Evolutionary conservation across 2,329 filamentous ascomycete genomes (phyloP).

Genomic region (Gliomastix tumulicola): DNA sequence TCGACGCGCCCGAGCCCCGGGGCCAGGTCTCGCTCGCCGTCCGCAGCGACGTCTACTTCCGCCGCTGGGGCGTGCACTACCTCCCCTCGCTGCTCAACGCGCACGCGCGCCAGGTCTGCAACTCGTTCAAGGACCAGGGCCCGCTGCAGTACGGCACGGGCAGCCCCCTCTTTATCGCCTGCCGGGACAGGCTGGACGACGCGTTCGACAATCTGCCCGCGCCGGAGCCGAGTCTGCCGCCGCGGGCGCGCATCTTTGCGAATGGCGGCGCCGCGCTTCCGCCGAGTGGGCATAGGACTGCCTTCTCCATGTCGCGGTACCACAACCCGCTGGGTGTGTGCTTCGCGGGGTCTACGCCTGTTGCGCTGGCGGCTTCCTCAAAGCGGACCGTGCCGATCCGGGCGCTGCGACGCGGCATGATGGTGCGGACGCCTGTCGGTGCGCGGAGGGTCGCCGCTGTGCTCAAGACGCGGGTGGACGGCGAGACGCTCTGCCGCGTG

Average conservation of each 20-base stretch:
- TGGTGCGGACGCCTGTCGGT: slow-evolving; percentile 43
- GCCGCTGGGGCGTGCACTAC: slow-evolving; percentile 51
- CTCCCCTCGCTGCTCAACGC: slow-evolving; percentile 49
- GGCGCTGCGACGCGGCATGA: slow-evolving; percentile 34
- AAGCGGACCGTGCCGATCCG: slow-evolving; percentile 30
- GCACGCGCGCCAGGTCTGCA: slow-evolving; percentile 50
- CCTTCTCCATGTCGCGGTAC: slow-evolving; percentile 34
- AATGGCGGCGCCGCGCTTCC: neutral
- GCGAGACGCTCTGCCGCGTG: slow-evolving; percentile 35
- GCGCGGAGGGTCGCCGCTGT: slow-evolving; percentile 40
- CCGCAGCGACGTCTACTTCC: slow-evolving; percentile 25
- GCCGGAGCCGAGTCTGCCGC: slow-evolving; percentile 23
- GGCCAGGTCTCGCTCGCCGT: slow-evolving; percentile 47
- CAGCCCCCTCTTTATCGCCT: slow-evolving; percentile 44
- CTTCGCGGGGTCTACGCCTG: slow-evolving; percentile 42
- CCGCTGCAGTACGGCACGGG: slow-evolving; percentile 44
- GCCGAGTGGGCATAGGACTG: slow-evolving; percentile 6
- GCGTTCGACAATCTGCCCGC: slow-evolving; percentile 40
- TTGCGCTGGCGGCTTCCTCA: slow-evolving; percentile 37
- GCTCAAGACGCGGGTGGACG: slow-evolving; percentile 37
- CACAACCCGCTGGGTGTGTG: slow-evolving; percentile 35
- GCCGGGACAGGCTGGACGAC: slow-evolving; percentile 38
- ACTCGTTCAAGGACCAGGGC: slow-evolving; percentile 55
- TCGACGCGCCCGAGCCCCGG: slow-evolving; percentile 30
- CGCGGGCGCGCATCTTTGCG: neutral